Conservation (phyloP, 805 yeast genomes). For the Cyberlindnera veronae region DNA sequence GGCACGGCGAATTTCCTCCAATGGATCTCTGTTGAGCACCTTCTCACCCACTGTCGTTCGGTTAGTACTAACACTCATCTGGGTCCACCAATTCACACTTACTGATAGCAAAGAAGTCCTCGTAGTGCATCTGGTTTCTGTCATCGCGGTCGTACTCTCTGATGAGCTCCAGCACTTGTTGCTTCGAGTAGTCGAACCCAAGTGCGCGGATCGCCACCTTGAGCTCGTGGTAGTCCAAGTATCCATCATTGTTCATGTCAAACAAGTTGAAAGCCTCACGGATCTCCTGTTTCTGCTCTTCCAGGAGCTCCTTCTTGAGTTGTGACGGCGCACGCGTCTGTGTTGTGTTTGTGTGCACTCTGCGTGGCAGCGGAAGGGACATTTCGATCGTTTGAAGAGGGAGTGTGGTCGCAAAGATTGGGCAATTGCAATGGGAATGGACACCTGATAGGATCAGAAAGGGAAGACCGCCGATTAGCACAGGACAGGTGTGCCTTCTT, state of each 20-base stretch:
- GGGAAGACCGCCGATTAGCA: too few species aligned
- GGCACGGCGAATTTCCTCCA: slow-evolving; percentile 88
- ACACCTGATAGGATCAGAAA: too few species aligned
- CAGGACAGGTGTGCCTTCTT: too few species aligned
- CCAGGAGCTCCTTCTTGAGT: slow-evolving; percentile 62
- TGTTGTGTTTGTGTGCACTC: slow-evolving; percentile 7
- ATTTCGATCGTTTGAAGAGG: background rate
- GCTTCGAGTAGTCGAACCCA: slow-evolving; percentile 80
- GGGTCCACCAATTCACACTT: slow-evolving; percentile 40
- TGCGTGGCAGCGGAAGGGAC: slow-evolving; percentile 19
- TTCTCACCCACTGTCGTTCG: slow-evolving; percentile 60
- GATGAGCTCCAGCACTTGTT: slow-evolving; percentile 71
- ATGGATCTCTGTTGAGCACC: slow-evolving; percentile 85
- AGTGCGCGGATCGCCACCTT: slow-evolving; percentile 88
- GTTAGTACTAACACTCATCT: slow-evolving; percentile 18
- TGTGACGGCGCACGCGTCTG: slow-evolving; percentile 31
- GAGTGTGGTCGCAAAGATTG: background rate
- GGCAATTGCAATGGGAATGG: too few species aligned
- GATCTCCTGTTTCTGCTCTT: slow-evolving; percentile 88
- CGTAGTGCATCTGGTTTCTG: slow-evolving; percentile 67
- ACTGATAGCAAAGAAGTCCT: slow-evolving; percentile 67
- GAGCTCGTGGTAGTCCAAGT: slow-evolving; percentile 86
- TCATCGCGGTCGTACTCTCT: slow-evolving; percentile 80
- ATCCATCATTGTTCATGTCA: slow-evolving; percentile 90
- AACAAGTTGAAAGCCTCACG: slow-evolving; percentile 88